These are phyloP conservation scores for Calonectria fujianensis DNA, from an alignment of 2,329 filamentous ascomycete species.

Conservation along the genomic window DNA sequence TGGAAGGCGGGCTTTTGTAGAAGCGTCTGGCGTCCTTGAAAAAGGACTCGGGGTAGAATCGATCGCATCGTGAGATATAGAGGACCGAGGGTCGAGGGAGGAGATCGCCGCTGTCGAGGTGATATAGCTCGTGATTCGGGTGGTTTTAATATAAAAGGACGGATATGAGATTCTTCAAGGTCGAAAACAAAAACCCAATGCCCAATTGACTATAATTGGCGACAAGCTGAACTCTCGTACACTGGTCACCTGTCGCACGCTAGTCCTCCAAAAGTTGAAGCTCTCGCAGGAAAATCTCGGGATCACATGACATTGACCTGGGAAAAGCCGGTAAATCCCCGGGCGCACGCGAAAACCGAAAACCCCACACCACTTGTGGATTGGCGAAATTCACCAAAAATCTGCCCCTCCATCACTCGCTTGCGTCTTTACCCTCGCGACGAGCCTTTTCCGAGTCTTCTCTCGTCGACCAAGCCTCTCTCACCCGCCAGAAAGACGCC, in stretches of 20 bases:
- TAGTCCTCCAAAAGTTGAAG: constrained; percentile 47
- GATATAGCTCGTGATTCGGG: not conserved
- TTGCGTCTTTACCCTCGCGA: constrained; percentile 52
- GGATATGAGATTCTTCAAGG: not conserved
- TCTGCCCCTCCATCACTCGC: constrained; percentile 63
- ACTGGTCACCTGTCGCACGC: constrained; percentile 45
- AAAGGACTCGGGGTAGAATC: constrained; percentile 52
- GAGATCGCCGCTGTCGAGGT: not conserved
- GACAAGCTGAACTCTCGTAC: constrained; percentile 33
- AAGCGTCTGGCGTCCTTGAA: constrained; percentile 46
- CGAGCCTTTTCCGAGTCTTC: constrained; percentile 54
- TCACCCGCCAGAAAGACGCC: constrained; percentile 32
- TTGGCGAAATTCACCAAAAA: constrained; percentile 66
- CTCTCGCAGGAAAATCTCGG: constrained; percentile 55
- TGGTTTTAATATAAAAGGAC: not conserved
- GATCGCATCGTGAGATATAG: constrained; percentile 53
- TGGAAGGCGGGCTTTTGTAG: constrained; percentile 33
- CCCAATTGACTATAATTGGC: constrained; percentile 41
- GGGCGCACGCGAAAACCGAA: constrained; percentile 58
- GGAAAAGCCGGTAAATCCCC: constrained; percentile 58
- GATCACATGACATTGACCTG: constrained; percentile 62
- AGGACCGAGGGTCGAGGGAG: constrained; percentile 23
- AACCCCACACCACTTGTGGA: constrained; percentile 62
- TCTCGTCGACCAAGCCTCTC: constrained; percentile 38
- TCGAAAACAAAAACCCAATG: not conserved